Evolutionary conservation across 352 stramenopile genomes (phyloP).

Genomic region (Aphanomyces cochlioides): DNA sequence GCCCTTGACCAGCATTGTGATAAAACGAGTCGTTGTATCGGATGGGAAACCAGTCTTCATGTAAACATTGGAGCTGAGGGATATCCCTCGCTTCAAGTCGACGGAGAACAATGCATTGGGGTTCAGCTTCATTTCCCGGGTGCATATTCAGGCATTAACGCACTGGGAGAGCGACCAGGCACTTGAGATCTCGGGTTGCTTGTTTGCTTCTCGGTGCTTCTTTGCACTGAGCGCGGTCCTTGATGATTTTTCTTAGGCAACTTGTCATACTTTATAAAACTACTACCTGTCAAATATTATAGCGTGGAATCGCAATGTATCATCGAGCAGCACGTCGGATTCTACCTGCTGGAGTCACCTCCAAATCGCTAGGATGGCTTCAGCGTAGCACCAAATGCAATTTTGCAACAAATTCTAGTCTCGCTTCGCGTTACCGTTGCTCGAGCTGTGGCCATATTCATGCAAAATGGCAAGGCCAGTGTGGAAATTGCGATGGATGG

Average conservation of each 20-base stretch:
- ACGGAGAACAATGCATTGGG: conserved; percentile 36
- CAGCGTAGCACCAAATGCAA: too few relatives aligned
- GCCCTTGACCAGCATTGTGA: conserved; percentile 77
- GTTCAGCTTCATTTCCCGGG: background rate
- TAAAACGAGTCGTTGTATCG: conserved; percentile 96
- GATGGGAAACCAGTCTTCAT: conserved; percentile 97
- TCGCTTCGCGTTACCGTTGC: conserved; percentile 40
- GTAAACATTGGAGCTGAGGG: conserved; percentile 85
- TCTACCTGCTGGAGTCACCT: too few relatives aligned
- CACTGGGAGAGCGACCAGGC: conserved; percentile 1
- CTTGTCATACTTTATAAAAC: conserved; percentile 12
- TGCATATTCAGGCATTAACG: conserved; percentile 1
- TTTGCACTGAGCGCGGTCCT: background rate
- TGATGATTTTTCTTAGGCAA: background rate
- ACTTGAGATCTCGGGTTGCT: background rate
- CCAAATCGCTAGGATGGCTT: too few relatives aligned
- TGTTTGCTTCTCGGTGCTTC: background rate
- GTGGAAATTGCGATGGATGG: conserved; percentile 86
- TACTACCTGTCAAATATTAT: background rate
- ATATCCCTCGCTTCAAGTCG: conserved; percentile 80
- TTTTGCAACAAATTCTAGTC: too few relatives aligned
- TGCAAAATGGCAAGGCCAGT: conserved; percentile 84
- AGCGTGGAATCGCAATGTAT: background rate
- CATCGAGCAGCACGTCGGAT: too few relatives aligned
- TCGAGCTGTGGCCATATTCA: conserved; percentile 57